A percentile compares a stretch with the other conserved stretches of the same genome.
Conservation (phyloP, 768 basidiomycete genomes). For the Cubamyces sp. region DNA sequence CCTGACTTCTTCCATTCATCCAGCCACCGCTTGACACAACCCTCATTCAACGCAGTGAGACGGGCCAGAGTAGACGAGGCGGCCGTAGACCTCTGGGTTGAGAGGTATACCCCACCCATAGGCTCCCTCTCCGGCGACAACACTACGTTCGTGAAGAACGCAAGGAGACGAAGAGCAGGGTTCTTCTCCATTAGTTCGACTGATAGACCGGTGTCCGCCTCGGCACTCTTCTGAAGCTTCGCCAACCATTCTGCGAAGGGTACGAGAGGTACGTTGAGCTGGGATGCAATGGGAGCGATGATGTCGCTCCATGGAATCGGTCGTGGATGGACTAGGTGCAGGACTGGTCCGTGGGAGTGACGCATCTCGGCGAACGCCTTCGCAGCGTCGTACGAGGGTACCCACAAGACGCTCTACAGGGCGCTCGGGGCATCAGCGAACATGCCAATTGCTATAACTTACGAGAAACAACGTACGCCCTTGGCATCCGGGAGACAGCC, state of each 20-base stretch:
- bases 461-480: slow-evolving; percentile 33
- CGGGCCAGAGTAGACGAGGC: neutral
- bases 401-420: slow-evolving; percentile 44
- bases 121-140: neutral
- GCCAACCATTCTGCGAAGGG: slow-evolving; percentile 32
- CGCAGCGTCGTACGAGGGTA: slow-evolving; percentile 41
- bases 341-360: slow-evolving; percentile 14
- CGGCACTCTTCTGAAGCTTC: neutral
- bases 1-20: slow-evolving; percentile 1
- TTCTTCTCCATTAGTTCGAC: neutral
- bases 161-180: neutral
- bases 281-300: slow-evolving; percentile 7
- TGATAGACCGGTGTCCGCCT: neutral
- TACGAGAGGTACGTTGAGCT: slow-evolving; percentile 30
- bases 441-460: neutral
- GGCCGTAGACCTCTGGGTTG: neutral
- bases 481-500: slow-evolving; percentile 36
- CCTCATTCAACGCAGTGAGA: neutral
- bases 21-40: slow-evolving; percentile 1
- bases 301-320: slow-evolving; percentile 36
- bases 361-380: slow-evolving; percentile 36
- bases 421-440: neutral
- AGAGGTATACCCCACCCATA: neutral
- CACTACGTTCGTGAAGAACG: neutral
- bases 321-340: slow-evolving; percentile 47